Evolutionary conservation across 768 basidiomycete species (phyloP), one percentile per base, ranked within the genome.

Genomic region (Calocybe gangraenosa): DNA sequence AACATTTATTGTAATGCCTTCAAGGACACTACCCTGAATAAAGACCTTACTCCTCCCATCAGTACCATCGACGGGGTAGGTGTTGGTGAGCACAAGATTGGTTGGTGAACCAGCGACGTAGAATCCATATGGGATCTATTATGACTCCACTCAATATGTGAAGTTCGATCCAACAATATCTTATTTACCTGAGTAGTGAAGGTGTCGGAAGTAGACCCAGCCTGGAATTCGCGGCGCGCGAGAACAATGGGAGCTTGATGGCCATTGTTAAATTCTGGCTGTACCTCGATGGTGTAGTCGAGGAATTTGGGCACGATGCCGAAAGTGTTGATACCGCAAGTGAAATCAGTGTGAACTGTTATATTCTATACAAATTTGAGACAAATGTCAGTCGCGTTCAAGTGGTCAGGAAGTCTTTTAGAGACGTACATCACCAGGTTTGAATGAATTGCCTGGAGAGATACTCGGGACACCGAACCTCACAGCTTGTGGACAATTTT

Each of bases 251-350:
- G 10, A 10, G 40, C 40, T 31, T 52, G 44, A 20, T 52, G 41
- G 18, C 51, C 51, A 7, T 49, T 52, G 44, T 52, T 52, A 1
- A 21, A 22, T 1, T 20, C 17, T 0, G 8, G 37, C 8, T 33
- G 44, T 30, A 52, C 48, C 14, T 39, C 15, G 6, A 52, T 46
- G 3, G 36, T 40, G 23, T 48, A 51, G 34, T 54, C 49, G n/a
- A 54, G 42, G 40, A 36, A 48, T 23, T 37, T 46, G 28, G 49
- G 47, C 11, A 20, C 11, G 7, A 50, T 47, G 8, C 45, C 44
- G 14, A 50, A 50, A n/a, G 7, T 3, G 28, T 40, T 23, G 34
- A 49, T 38, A 1, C 19, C 49, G 28, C 48, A 51, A 21, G 28
- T 33, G 22, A 49, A 39, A 28, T 48, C 32, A 6, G 40, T 41